Percentiles rank a stretch among this genome's conserved stretches.
These are phyloP conservation scores for Quercus robur DNA, from an alignment of 306 rosid genomes.

Conservation along the genomic window DNA sequence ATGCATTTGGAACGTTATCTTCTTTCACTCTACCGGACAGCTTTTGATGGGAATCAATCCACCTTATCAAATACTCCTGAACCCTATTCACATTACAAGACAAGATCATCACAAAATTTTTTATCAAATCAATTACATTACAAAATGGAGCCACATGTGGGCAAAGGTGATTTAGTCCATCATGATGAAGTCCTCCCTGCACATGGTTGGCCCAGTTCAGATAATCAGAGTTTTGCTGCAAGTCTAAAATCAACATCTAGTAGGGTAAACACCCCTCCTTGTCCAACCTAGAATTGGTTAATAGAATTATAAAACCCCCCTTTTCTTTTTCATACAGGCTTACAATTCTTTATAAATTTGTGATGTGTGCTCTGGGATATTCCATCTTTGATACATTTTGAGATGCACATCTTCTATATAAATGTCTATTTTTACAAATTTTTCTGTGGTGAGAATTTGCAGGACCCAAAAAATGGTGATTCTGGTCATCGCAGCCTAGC, in stretches of 20 bases:
- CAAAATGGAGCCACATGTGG: slow-evolving; percentile 3
- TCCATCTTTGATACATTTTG: neutral
- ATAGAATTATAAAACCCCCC: neutral
- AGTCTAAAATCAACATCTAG: neutral
- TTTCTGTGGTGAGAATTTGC: neutral
- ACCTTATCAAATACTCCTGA: slow-evolving; percentile 10
- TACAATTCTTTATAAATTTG: neutral
- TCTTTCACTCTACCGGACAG: slow-evolving; percentile 33
- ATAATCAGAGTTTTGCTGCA: slow-evolving; percentile 10
- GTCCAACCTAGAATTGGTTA: neutral
- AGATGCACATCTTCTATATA: neutral
- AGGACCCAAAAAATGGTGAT: slow-evolving; percentile 12
- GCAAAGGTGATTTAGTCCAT: neutral
- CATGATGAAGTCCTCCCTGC: slow-evolving; percentile 9
- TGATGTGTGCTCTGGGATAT: neutral
- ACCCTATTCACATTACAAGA: neutral
- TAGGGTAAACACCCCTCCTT: slow-evolving; percentile 15
- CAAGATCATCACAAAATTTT: neutral
- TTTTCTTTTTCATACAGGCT: neutral
- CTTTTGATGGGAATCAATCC: slow-evolving; percentile 17
- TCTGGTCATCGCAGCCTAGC: slow-evolving; percentile 35
- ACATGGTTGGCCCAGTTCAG: slow-evolving; percentile 1
- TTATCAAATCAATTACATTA: neutral
- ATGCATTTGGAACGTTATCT: slow-evolving; percentile 32
- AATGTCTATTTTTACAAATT: neutral